Base-by-base conservation (phyloP, 148 eudicot genomes). In the Cornus kousa region DNA sequence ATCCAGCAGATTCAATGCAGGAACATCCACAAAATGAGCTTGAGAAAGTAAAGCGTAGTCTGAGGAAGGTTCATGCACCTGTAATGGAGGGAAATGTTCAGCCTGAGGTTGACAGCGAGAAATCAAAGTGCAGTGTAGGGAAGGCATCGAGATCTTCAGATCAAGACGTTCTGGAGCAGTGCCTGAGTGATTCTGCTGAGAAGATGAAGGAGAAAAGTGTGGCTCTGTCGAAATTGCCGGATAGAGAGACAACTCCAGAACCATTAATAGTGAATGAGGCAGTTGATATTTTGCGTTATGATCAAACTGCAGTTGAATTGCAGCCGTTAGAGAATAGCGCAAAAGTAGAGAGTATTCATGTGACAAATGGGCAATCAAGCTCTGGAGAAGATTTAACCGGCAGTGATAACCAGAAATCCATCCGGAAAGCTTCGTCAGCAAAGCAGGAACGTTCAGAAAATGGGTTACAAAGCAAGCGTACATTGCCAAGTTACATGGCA, bases 401-500 rank as follows among this genome's bases (percentile, higher is more conserved):
- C 59, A 76, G 43, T 50, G 91, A 85, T 55, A 81, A 74, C 71
- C 85, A 87, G 81, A 87, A 87, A 78, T 66, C 91, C 2, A 70
- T 70, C 59, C 77, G 85, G 79, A 83, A 86, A 77, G 83, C 85
- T 72, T 78, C 82, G 60, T 79, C 91, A 48, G 71, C 82, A 24
- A 89, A 89, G 76, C 89, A 80, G 32, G 91, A 89, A 33, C 79
- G 23, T 59, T 33, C 75, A 64, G 91, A 87, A 71, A 89, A 87
- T 64, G 89, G 88, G 17, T 70, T 78, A 79, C 88, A 83, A 75
- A 85, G 80, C 71, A 85, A 81, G 66, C 77, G 84, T 4, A 83
- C 84, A 71, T 66, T 85, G 81, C 91, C 91, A 7, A 89, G 91
- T 82, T 89, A 89, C 71, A 87, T 87, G 91, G 85, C 83, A 76